phyloP scores from a whole-genome alignment of 371 early-diverging fungal genomes.

The Saksenaea vasiformis region DNA sequence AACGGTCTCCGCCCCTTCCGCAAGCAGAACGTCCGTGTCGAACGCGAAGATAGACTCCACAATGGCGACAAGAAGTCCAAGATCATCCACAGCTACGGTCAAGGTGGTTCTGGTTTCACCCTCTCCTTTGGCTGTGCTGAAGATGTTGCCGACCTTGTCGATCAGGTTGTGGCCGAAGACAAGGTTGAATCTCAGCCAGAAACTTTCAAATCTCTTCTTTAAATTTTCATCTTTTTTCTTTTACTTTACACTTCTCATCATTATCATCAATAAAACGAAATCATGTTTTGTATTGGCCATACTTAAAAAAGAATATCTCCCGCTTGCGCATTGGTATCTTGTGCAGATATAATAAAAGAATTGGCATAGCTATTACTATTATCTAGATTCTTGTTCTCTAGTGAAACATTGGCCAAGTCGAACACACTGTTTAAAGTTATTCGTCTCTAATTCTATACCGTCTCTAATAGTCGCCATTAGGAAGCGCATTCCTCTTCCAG shows the following conservation, averaged over 20 bases:
- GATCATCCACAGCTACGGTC: neutral
- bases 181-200: neutral
- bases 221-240: neutral
- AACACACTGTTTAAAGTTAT: no score
- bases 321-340: no score
- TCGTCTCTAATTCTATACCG: no score
- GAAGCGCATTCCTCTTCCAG: no score
- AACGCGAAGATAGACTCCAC: constrained; percentile 4
- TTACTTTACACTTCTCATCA: neutral
- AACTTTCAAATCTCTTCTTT: neutral
- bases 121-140: constrained; percentile 3
- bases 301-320: no score
- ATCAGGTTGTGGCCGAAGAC: constrained; percentile 10
- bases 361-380: no score
- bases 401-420: no score
- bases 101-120: constrained; percentile 4
- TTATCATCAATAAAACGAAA: neutral
- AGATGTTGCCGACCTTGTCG: constrained; percentile 11
- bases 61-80: neutral
- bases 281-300: neutral
- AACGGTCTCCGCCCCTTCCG: constrained; percentile 4
- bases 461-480: no score
- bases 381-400: no score
- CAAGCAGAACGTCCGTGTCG: constrained; percentile 3
- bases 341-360: no score